These are phyloP conservation scores for Nakaseomyces bracarensis DNA, from an alignment of 1,139 yeast genomes.

Conservation along the genomic window DNA sequence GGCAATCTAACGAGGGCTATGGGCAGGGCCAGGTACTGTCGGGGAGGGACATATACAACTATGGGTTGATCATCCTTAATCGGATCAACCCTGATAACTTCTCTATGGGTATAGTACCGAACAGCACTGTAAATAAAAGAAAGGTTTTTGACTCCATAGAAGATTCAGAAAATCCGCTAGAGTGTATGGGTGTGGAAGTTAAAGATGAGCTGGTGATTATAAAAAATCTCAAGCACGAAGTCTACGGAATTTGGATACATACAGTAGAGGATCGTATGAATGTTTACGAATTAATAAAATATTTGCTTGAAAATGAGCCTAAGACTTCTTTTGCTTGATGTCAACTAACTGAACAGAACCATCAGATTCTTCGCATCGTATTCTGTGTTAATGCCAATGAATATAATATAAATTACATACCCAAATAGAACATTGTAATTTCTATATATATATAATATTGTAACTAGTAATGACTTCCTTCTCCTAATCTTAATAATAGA, in stretches of 20 bases:
- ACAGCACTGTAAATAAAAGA: conserved; percentile 38
- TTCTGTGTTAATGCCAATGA: too few relatives aligned
- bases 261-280: conserved; percentile 64
- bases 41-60: conserved; percentile 49
- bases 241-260: conserved; percentile 86
- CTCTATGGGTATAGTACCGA: conserved; percentile 67
- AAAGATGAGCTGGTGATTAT: conserved; percentile 76
- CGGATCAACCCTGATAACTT: conserved; percentile 70
- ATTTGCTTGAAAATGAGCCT: conserved; percentile 30
- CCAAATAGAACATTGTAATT: too few relatives aligned
- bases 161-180: conserved; percentile 35
- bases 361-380: too few relatives aligned
- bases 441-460: too few relatives aligned
- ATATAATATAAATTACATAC: too few relatives aligned
- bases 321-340: conserved; percentile 30
- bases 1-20: conserved; percentile 8
- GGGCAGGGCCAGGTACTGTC: conserved; percentile 16
- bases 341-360: too few relatives aligned
- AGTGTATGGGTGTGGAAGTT: conserved; percentile 65
- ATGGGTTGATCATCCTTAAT: conserved; percentile 72
- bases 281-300: conserved; percentile 49
- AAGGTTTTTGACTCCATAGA: conserved; percentile 38
- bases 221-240: conserved; percentile 65
- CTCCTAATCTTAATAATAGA: too few relatives aligned
- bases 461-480: too few relatives aligned